Percentiles rank a stretch among this genome's conserved stretches.
These are phyloP conservation scores for Aureobasidium namibiae DNA, from an alignment of 2,329 filamentous ascomycete species.

Conservation along the genomic window DNA sequence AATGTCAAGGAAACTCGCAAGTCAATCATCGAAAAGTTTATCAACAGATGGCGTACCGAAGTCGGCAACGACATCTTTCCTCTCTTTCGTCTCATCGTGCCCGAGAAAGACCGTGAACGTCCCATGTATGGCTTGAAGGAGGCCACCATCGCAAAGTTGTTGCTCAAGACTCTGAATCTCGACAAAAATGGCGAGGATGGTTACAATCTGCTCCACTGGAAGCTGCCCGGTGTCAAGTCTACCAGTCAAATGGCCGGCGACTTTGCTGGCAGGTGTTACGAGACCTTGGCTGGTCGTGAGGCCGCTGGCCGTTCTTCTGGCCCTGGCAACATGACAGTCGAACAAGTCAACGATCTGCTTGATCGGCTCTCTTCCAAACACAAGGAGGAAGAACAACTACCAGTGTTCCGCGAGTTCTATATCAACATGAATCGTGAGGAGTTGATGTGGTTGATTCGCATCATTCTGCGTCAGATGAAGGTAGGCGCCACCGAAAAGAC, in stretches of 20 bases:
- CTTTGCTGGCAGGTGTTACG: conserved; percentile 82
- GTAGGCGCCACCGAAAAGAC: conserved; percentile 78
- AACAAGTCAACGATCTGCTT: conserved; percentile 78
- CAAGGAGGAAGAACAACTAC: conserved; percentile 75
- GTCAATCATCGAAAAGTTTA: conserved; percentile 77
- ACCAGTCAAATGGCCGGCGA: conserved; percentile 69
- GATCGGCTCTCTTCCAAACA: conserved; percentile 67
- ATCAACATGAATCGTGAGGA: conserved; percentile 87
- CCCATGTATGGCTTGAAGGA: conserved; percentile 94
- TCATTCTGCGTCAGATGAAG: conserved; percentile 76
- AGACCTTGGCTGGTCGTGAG: conserved; percentile 75
- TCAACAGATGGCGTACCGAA: conserved; percentile 75
- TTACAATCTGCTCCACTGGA: conserved; percentile 82
- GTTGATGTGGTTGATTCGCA: conserved; percentile 87
- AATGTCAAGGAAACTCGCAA: conserved; percentile 71
- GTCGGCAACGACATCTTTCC: conserved; percentile 92
- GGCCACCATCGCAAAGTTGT: conserved; percentile 75
- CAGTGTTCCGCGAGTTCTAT: conserved; percentile 78
- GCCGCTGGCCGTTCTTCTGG: conserved; percentile 65
- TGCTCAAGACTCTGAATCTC: conserved; percentile 91
- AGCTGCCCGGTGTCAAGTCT: conserved; percentile 64
- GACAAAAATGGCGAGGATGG: conserved; percentile 85
- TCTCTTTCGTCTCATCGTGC: conserved; percentile 81
- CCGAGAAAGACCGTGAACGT: conserved; percentile 85
- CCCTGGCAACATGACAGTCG: conserved; percentile 73